Conservation (phyloP, 1,284 basidiomycete genomes). For the Pterula multifida region DNA sequence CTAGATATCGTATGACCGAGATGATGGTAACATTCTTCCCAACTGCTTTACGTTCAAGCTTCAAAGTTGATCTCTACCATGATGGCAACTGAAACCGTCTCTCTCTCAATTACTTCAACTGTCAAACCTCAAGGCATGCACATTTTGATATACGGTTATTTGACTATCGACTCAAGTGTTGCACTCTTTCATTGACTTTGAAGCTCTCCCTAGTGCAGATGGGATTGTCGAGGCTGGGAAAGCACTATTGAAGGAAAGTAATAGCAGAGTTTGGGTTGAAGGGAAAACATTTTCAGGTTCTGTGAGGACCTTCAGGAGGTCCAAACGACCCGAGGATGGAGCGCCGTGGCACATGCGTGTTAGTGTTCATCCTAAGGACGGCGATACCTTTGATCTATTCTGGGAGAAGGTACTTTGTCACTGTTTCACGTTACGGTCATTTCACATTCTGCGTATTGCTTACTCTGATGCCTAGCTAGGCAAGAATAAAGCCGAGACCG, state of each 20-base stretch:
- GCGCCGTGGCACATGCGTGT: slow-evolving; percentile 56
- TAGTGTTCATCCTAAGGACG: slow-evolving; percentile 50
- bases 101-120: not conserved
- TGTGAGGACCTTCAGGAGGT: not conserved
- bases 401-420: slow-evolving; percentile 43
- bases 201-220: slow-evolving; percentile 52
- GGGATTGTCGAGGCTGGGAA: slow-evolving; percentile 39
- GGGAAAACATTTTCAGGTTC: slow-evolving; percentile 43
- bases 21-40: too few species aligned
- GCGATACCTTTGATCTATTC: slow-evolving; percentile 58
- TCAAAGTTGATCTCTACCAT: not conserved
- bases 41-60: too few species aligned
- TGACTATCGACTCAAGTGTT: too few species aligned
- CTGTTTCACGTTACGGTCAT: too few species aligned
- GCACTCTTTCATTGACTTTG: not conserved
- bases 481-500: slow-evolving; percentile 51
- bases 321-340: slow-evolving; percentile 38
- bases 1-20: too few species aligned
- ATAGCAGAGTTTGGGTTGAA: slow-evolving; percentile 36
- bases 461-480: too few species aligned
- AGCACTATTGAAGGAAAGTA: slow-evolving; percentile 6
- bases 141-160: too few species aligned
- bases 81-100: not conserved
- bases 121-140: not conserved
- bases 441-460: too few species aligned